Evolutionary conservation across 1,139 yeast species (phyloP), one percentile per base, ranked within the genome.

Genomic region (Entelexis paramagnoliae): DNA sequence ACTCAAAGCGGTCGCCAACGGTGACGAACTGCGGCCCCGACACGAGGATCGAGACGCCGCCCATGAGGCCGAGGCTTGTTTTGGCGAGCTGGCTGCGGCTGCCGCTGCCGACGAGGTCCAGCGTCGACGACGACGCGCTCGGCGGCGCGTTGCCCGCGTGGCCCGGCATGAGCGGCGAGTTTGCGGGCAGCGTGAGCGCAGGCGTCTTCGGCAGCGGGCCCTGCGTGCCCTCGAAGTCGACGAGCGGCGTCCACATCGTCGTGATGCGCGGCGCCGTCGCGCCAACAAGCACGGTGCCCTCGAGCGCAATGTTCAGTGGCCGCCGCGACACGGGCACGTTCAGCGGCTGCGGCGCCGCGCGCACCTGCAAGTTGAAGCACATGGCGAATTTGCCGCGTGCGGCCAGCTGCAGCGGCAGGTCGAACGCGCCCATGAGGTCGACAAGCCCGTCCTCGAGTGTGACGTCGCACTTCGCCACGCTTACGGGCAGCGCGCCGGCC

Each of bases 21-120:
- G 73, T 71, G 7, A 82, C 78, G 41, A 75, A 70, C 16, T 83
- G 74, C 14, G 78, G 77, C 0, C 94, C 94, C 4, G 75, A 70
- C 55, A 84, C 80, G 9, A 83, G 76, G 26, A 85, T 70, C 24
- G 72, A 72, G 17, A 84, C 66, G 0, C 87, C 83, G 20, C 53
- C 55, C 58, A 55, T 55, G 35, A 55, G 33, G 6, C 58, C 36
- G 32, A 55, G 49, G 41, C 43, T 55, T 6, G 49, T 8, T 9
- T 48, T 38, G 2, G 52, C 34, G n/a, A 14, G 16, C 16, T 28
- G 40, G 33, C 39, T 13, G 4, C 45, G 43, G 16, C 47, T 7
- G 33, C 19, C 17, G 26, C 38, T 32, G 34, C 28, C 41, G 5
- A 53, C 51, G 2, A 53, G 39, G 35, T 51, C 54, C 19, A 53